Base-by-base conservation (phyloP, 352 stramenopile species). In the Phytopythium cucurbitacearum region DNA sequence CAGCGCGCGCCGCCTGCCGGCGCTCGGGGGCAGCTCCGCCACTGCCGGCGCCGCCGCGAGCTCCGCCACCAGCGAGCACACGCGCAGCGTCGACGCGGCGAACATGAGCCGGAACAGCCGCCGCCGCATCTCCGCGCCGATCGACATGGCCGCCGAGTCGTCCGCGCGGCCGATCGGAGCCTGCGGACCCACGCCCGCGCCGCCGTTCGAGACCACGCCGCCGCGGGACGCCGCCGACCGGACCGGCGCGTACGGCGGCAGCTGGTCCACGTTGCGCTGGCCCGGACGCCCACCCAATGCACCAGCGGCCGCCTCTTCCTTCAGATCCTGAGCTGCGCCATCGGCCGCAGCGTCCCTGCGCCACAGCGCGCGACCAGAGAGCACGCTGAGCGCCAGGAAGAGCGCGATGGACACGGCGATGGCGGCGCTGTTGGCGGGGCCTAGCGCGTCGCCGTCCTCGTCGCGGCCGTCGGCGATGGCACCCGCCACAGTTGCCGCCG, bases 81-180 rank as follows among this genome's bases (percentile, higher is more conserved):
- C 60, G 55, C 75, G 61, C 58, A 81, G 65, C 21, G 58, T 62
- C n/a, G 65, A 67, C 13, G 71, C 71, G 47, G 73, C 49, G 33
- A 86, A 73, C 32, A 86, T 67, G 51, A 83, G 56, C 35, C 65
- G 40, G 51, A 86, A 86, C 52, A 86, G 73, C 1, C 73, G 72
- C 49, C 66, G 65, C 28, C 72, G 69, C 62, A 78, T 86, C 59
- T 86, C 75, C 21, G 70, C 59, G 34, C 75, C 75, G 5, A 73
- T 81, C 7, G 72, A 86, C 34, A 64, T 40, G 16, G 56, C 64
- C n/a, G 67, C 61, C 9, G 56, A 56, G 21, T 61, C 37, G 40
- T 73, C 69, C 49, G 70, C 62, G 3, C 69, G 63, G 28, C 66
- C 52, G 33, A 72, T 39, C 4, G 50, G 43, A 0, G 56, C 38